These are phyloP conservation scores for Spencermartinsiella europaea DNA, from an alignment of 805 yeast species.

Conservation along the genomic window DNA sequence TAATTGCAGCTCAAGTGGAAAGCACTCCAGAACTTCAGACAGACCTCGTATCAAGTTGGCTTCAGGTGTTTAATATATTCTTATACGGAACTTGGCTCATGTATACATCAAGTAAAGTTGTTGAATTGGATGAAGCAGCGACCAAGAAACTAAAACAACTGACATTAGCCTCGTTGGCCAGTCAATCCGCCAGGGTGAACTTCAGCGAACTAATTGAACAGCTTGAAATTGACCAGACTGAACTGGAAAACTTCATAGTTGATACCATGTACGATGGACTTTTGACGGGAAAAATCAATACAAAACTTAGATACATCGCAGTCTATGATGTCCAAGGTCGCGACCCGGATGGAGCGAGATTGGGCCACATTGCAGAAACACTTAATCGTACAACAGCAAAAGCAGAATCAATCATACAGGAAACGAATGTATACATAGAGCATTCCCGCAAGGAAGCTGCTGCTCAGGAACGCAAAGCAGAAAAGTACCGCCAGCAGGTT, in stretches of 20 bases:
- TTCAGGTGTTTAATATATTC: slow-evolving; percentile 14
- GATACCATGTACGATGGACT: slow-evolving; percentile 23
- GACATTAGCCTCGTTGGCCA: slow-evolving; percentile 18
- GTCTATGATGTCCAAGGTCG: slow-evolving; percentile 18
- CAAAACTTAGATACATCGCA: slow-evolving; percentile 17
- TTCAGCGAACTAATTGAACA: slow-evolving; percentile 12
- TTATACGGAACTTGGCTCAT: slow-evolving; percentile 19
- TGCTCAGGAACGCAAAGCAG: neutral
- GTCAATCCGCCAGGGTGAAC: slow-evolving; percentile 10
- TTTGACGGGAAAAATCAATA: slow-evolving; percentile 23
- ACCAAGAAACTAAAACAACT: slow-evolving; percentile 22
- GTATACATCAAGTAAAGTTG: slow-evolving; percentile 7
- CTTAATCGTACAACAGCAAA: slow-evolving; percentile 12
- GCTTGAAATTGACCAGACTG: slow-evolving; percentile 12
- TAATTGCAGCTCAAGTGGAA: neutral
- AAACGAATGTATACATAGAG: slow-evolving; percentile 3
- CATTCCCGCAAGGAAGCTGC: neutral
- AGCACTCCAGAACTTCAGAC: neutral
- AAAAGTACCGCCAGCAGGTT: neutral
- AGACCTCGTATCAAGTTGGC: slow-evolving; percentile 7
- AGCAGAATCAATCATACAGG: slow-evolving; percentile 6
- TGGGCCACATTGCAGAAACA: slow-evolving; percentile 12
- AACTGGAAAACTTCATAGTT: slow-evolving; percentile 22
- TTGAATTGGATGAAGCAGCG: slow-evolving; percentile 13
- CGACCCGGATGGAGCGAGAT: slow-evolving; percentile 17